These are phyloP conservation scores for Isoetes taiwanensis DNA, from an alignment of 75 land plant genomes.

Conservation along the genomic window DNA sequence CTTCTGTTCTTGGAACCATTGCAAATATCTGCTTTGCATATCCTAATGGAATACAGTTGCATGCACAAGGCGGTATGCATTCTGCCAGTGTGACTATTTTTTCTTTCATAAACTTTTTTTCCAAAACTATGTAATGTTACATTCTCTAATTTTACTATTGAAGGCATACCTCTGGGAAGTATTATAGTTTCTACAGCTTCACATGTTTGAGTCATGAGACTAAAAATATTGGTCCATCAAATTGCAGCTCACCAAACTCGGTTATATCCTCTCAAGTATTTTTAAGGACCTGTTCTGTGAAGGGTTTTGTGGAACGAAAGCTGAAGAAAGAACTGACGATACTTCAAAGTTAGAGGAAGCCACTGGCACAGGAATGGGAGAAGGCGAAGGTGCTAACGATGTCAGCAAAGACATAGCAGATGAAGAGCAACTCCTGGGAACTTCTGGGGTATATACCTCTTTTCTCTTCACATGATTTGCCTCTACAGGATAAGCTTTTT, in stretches of 20 bases:
- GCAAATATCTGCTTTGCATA: constrained; percentile 28
- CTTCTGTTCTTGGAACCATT: constrained; percentile 27
- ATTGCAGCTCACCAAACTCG: constrained; percentile 33
- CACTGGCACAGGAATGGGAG: constrained; percentile 97
- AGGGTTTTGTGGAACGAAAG: constrained; percentile 49
- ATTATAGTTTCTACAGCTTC: background rate
- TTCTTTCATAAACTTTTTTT: background rate
- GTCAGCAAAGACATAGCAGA: constrained; percentile 90
- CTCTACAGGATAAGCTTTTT: background rate
- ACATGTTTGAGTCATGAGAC: background rate
- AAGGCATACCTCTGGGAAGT: background rate
- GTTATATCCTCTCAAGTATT: constrained; percentile 36
- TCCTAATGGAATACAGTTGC: constrained; percentile 46
- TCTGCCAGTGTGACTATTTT: no score
- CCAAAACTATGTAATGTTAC: background rate
- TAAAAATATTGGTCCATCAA: background rate
- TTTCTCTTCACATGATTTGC: background rate
- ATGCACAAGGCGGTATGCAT: constrained; percentile 63
- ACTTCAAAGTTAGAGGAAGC: constrained; percentile 31
- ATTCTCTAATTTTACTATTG: background rate
- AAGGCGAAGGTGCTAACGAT: constrained; percentile 83
- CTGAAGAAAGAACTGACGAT: constrained; percentile 29
- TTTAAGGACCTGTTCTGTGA: constrained; percentile 45
- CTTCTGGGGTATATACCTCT: constrained; percentile 13
- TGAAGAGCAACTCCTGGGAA: constrained; percentile 82